Evolutionary conservation across 495 filamentous ascomycete genomes (phyloP), one percentile per base, ranked within the genome.

Genomic region (Neohortaea acidophila): DNA sequence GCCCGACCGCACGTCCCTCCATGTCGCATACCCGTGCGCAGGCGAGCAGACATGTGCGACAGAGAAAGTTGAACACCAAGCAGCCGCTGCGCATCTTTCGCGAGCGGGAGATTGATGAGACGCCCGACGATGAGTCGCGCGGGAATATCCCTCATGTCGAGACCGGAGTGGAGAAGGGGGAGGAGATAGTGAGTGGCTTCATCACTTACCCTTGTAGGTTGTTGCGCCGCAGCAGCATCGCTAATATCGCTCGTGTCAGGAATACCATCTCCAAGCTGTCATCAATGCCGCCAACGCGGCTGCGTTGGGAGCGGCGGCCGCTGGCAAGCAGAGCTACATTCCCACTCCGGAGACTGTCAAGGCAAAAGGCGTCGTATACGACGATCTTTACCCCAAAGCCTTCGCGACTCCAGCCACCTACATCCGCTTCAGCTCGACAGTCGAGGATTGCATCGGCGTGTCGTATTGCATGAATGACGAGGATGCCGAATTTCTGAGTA

Each of bases 341-440:
- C 89, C 89, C 23, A 91, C 89, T 22, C 89, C 86, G 33, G 72
- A 87, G 51, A 76, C 85, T 57, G 67, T 77, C 45, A 59, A 64
- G 51, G 83, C 78, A 53, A 48, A 43, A 21, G 69, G 67, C 37
- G 68, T 82, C 48, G 68, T 76, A 56, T 97, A 94, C 79, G 82
- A 86, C 51, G 67, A 78, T 44, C 71, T 94, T 36, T 96, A 96
- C 56, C 73, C 81, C 22, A 72, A 69, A 34, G 59, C 63, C 30
- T 92, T 85, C 61, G 69, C 72, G 53, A 76, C 89, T 53, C 84
- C 91, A 21, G 73, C 79, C 44, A 85, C 84, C 36, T 96, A 94
- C 61, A 94, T 96, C 53, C 83, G 89, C 55, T 97, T 92, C 65
- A 94, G 87, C 41, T 84, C 87, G 41, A 97, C 89, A 2, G 91